Conservation (phyloP, 164 flowering plant species). For the Aristolochia fimbriata region DNA sequence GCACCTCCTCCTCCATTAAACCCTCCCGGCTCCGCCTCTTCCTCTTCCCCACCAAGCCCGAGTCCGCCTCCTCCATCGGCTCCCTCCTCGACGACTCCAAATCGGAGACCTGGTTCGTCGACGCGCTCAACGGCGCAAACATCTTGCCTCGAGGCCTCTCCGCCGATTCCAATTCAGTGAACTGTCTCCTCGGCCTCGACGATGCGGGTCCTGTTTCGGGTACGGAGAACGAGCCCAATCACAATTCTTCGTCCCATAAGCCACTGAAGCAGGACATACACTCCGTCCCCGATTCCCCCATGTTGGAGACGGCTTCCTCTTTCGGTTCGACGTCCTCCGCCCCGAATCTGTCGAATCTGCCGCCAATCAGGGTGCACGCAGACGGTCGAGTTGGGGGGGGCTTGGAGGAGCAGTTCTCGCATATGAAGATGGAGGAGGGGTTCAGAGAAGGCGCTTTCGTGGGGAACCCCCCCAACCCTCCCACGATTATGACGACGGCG, state of each 20-base stretch:
- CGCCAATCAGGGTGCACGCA: slow-evolving; percentile 51
- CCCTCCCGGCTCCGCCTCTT: slow-evolving; percentile 50
- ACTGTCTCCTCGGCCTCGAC: slow-evolving; percentile 46
- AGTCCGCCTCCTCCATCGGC: slow-evolving; percentile 57
- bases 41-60: slow-evolving; percentile 51
- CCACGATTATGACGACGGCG: neutral
- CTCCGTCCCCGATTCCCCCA: slow-evolving; percentile 66
- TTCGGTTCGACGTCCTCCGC: slow-evolving; percentile 72
- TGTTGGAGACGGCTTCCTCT: slow-evolving; percentile 73
- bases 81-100: slow-evolving; percentile 57
- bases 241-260: slow-evolving; percentile 11
- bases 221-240: neutral
- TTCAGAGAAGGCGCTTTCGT: slow-evolving; percentile 19
- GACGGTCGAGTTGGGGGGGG: slow-evolving; percentile 33
- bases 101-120: slow-evolving; percentile 80
- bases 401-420: slow-evolving; percentile 63
- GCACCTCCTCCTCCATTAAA: slow-evolving; percentile 23
- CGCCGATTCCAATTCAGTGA: slow-evolving; percentile 44
- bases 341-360: slow-evolving; percentile 58
- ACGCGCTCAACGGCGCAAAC: slow-evolving; percentile 55
- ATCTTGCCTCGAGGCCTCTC: slow-evolving; percentile 47
- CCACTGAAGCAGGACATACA: slow-evolving; percentile 44
- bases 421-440: slow-evolving; percentile 41
- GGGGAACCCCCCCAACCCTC: slow-evolving; percentile 8
- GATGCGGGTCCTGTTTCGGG: slow-evolving; percentile 5